Percentiles rank a stretch among this genome's conserved stretches.
Evolutionary conservation across 352 stramenopile species (phyloP).

Genomic region (Phytophthora capsici): DNA sequence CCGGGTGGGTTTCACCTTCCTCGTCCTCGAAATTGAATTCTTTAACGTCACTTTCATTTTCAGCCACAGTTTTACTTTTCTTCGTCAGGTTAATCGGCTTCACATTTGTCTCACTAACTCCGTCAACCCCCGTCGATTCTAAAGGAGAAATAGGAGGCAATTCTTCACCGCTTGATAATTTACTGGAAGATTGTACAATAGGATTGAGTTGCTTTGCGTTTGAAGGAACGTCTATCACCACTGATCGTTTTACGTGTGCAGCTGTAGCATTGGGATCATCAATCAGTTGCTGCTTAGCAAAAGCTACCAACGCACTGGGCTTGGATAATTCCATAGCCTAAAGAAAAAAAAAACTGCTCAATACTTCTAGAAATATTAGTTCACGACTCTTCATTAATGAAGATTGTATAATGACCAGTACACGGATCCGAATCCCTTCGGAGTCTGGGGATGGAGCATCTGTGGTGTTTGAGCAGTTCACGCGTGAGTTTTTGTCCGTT

Average conservation of each 20-base stretch:
- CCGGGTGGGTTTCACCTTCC: conserved; percentile 7
- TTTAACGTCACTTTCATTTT: conserved; percentile 23
- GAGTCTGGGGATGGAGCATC: conserved; percentile 11
- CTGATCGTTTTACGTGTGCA: conserved; percentile 16
- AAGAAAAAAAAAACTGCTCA: too few relatives aligned
- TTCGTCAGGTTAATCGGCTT: neutral
- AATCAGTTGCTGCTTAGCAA: conserved; percentile 19
- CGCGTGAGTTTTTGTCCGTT: conserved; percentile 51
- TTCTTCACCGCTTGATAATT: neutral
- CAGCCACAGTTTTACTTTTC: neutral
- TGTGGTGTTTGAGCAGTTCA: conserved; percentile 58
- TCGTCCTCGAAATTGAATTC: conserved; percentile 34
- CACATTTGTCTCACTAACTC: neutral
- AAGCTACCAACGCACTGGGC: conserved; percentile 20
- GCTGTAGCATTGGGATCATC: conserved; percentile 5
- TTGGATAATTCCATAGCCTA: conserved; percentile 12
- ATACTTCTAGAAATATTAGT: too few relatives aligned
- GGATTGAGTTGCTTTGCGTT: neutral
- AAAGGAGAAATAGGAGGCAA: neutral
- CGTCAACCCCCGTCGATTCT: neutral
- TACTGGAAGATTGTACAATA: too few relatives aligned
- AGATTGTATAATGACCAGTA: conserved; percentile 4
- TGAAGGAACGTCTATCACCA: neutral
- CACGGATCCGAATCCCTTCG: conserved; percentile 16
- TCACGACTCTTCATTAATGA: too few relatives aligned